phyloP scores from a whole-genome alignment of 1,139 yeast genomes.

The Candida sanyaensis region DNA sequence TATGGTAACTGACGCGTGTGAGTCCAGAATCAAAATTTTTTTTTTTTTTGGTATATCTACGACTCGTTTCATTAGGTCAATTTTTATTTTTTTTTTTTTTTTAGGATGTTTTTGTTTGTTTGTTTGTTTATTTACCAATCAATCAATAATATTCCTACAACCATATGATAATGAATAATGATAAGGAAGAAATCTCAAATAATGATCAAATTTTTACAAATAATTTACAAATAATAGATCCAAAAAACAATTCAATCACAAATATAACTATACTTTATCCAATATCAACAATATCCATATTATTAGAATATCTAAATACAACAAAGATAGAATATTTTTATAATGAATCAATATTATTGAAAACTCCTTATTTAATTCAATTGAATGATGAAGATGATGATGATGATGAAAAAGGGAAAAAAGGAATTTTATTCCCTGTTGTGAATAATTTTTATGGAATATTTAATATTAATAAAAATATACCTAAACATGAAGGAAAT shows the following conservation, averaged over 20 bases:
- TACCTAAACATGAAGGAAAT: neutral
- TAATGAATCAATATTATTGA: neutral
- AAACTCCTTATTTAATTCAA: slow-evolving; percentile 1
- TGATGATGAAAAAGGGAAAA: too few relatives aligned
- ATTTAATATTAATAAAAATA: neutral
- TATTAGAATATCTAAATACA: neutral
- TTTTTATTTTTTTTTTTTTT: neutral
- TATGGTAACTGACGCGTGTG: neutral
- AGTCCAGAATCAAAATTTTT: neutral
- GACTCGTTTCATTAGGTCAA: too few relatives aligned
- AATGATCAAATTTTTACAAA: neutral
- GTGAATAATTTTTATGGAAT: slow-evolving; percentile 3
- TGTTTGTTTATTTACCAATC: neutral
- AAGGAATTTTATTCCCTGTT: slow-evolving; percentile 6
- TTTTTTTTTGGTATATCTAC: neutral
- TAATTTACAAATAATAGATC: neutral
- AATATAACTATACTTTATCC: slow-evolving; percentile 4
- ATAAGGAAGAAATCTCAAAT: neutral
- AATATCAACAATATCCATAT: neutral
- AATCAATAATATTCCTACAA: neutral
- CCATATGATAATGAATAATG: neutral
- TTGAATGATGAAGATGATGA: neutral
- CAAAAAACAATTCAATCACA: neutral
- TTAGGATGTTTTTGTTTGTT: too few relatives aligned
- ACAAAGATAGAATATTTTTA: neutral